Base-by-base conservation (phyloP, 805 yeast genomes). In the Schwanniomyces yamadae region DNA sequence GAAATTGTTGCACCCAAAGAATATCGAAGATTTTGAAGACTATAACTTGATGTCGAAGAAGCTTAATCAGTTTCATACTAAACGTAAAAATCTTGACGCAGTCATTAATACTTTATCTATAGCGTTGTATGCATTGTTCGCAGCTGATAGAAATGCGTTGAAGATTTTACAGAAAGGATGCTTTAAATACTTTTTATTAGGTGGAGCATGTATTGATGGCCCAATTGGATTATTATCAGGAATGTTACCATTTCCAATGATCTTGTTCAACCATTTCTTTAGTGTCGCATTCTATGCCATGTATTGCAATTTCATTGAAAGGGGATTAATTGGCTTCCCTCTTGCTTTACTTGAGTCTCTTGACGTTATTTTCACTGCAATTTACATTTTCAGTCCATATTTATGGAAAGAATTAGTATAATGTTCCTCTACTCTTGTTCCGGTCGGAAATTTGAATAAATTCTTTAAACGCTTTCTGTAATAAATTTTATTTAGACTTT, bases 61-160 rank as follows among this genome's bases (percentile, higher is more conserved):
- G 49, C 61, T 88, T 56, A 54, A 68, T 26, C 75, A 74, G 41
- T 90, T 89, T 74, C 93, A 88, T 57, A 67, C 71, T 47, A 80
- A 82, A 53, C 77, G 98, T 49, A 93, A 90, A 63, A 64, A 67
- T 40, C 71, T 85, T 39, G 95, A 84, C 50, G 75, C 90, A 0
- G 97, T 91, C 24, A 76, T 93, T 42, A 93, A 93, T 60, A 87
- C 93, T 4, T 71, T 93, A 33, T 86, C 97, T 4, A 80, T 91
- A 48, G 97, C 99, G 0, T 72, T 93, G 36, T 93, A 85, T 67
- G 71, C 91, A 2, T 69, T 93, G 38, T 93, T 93, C 62, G 95
- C 96, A 4, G 99, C 97, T 12, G 86, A 87, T 46, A 73, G 71
- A 37, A 63, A 65, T 19, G 71, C 84, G 40, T 71, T 93, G 46